These are phyloP conservation scores for Alternaria arbusti DNA, from an alignment of 2,329 filamentous ascomycete genomes.

Conservation along the genomic window DNA sequence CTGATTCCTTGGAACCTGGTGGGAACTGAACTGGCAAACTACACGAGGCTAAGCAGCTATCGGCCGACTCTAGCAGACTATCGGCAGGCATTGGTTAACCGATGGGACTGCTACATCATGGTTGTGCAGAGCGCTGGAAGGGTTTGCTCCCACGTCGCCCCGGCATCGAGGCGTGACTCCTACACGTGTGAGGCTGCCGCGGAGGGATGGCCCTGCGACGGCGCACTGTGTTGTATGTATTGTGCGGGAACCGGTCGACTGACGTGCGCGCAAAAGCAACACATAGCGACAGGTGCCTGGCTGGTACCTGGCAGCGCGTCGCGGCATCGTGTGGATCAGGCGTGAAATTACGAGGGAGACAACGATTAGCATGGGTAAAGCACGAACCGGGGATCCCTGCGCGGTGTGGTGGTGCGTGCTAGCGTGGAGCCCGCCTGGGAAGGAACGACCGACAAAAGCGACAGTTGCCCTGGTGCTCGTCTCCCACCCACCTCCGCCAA, in stretches of 20 bases:
- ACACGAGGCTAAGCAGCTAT: constrained; percentile 7
- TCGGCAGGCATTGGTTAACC: constrained; percentile 15
- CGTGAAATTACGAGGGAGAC: constrained; percentile 20
- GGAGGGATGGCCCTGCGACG: neutral
- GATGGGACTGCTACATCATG: constrained; percentile 12
- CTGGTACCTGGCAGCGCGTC: constrained; percentile 8
- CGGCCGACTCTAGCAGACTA: constrained; percentile 1
- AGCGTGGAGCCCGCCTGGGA: constrained; percentile 13
- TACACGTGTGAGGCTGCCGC: neutral
- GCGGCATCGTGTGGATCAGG: constrained; percentile 8
- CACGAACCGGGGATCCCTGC: constrained; percentile 17
- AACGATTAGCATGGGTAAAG: constrained; percentile 10
- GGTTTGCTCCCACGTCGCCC: neutral
- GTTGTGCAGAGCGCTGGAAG: constrained; percentile 5
- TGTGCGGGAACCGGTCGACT: neutral
- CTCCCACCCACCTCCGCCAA: constrained; percentile 27
- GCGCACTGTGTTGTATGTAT: neutral
- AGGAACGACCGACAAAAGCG: constrained; percentile 29
- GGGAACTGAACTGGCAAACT: constrained; percentile 4
- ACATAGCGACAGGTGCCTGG: neutral
- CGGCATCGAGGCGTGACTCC: constrained; percentile 3
- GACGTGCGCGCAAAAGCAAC: neutral
- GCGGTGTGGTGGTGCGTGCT: neutral
- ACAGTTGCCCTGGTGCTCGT: constrained; percentile 26
- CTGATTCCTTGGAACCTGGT: constrained; percentile 4